Evolutionary conservation across 768 basidiomycete species (phyloP).

Genomic region (Leccinum barrowsii): DNA sequence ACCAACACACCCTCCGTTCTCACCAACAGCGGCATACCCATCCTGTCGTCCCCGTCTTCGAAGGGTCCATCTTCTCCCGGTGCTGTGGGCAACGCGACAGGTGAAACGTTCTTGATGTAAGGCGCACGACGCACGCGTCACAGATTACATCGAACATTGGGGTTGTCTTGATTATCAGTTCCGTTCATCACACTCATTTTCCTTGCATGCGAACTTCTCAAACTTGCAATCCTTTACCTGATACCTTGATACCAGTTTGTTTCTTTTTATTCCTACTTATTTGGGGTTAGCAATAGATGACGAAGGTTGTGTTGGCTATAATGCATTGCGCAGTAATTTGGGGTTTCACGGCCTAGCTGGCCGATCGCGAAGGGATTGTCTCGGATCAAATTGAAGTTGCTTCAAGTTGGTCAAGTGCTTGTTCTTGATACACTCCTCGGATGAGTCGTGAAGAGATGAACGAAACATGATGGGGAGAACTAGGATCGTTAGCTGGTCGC

Average conservation of each 20-base stretch:
- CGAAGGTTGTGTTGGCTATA: not conserved
- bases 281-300: not conserved
- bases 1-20: not conserved
- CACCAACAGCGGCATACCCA: not conserved
- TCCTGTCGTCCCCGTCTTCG: not conserved
- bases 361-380: too few relatives aligned
- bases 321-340: not conserved
- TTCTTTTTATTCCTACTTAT: not conserved
- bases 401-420: too few relatives aligned
- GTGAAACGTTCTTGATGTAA: not conserved
- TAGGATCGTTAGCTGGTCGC: too few relatives aligned
- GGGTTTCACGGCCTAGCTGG: too few relatives aligned
- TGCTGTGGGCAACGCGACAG: slow-evolving; percentile 6
- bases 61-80: not conserved
- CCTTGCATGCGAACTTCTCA: not conserved
- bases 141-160: not conserved
- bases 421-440: too few relatives aligned
- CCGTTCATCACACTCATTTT: not conserved
- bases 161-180: not conserved
- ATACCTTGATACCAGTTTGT: slow-evolving; percentile 3
- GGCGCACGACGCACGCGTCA: not conserved
- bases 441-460: too few relatives aligned
- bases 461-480: too few relatives aligned
- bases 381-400: too few relatives aligned
- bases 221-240: not conserved